These are phyloP conservation scores for Amanita rimosa DNA, from an alignment of 768 basidiomycete species.

Conservation along the genomic window DNA sequence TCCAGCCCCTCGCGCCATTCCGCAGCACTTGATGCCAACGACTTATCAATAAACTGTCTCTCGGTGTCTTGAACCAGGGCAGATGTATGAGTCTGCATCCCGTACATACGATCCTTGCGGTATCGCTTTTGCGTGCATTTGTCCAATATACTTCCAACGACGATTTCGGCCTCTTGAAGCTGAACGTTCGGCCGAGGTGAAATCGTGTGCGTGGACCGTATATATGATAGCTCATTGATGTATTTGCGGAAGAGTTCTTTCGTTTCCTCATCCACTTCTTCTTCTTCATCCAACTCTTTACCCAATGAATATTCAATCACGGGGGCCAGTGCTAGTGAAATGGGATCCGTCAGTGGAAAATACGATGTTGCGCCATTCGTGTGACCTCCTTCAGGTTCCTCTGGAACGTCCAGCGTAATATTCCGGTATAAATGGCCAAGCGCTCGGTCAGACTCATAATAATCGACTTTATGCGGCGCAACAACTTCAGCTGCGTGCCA, in stretches of 20 bases:
- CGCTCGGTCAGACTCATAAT: constrained; percentile 61
- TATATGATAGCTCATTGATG: constrained; percentile 56
- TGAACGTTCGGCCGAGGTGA: constrained; percentile 42
- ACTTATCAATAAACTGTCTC: constrained; percentile 19
- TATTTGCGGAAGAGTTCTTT: constrained; percentile 37
- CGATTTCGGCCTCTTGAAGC: constrained; percentile 64
- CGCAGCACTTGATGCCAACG: constrained; percentile 14
- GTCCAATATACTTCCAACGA: constrained; percentile 63
- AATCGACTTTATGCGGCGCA: constrained; percentile 43
- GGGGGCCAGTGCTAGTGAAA: constrained; percentile 21
- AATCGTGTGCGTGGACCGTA: constrained; percentile 56
- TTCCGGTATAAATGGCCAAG: constrained; percentile 63
- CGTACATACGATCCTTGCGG: constrained; percentile 44
- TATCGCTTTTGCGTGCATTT: constrained; percentile 54
- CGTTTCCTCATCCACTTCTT: constrained; percentile 1
- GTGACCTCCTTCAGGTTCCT: constrained; percentile 19
- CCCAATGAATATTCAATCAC: constrained; percentile 20
- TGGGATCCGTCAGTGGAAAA: constrained; percentile 22
- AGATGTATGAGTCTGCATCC: constrained; percentile 48
- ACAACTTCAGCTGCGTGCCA: constrained; percentile 61
- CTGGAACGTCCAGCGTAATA: constrained; percentile 27
- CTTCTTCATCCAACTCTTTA: constrained; percentile 12
- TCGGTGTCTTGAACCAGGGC: constrained; percentile 42
- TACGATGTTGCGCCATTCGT: constrained; percentile 7
- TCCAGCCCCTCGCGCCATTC: constrained; percentile 30